Conservation (phyloP, 2,329 filamentous ascomycete species). For the Purpureocillium takamizusanense region DNA sequence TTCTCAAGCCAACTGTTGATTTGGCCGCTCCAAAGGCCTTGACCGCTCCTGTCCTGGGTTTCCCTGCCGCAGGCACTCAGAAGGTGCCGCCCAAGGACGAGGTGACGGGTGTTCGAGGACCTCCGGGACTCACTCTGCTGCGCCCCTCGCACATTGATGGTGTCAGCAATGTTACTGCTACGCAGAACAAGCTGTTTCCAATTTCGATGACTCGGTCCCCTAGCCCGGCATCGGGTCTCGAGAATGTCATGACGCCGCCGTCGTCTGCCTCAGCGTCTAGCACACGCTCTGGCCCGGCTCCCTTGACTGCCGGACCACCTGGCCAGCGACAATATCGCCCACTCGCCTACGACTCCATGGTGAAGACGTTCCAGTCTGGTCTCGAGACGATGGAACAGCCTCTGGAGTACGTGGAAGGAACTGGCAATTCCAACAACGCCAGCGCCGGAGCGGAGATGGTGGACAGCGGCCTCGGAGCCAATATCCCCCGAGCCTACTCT, state of each 20-base stretch:
- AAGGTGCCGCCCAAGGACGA: too few species aligned
- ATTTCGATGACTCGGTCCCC: slow-evolving; percentile 1
- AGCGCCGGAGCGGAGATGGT: too few species aligned
- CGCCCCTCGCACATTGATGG: slow-evolving; percentile 5
- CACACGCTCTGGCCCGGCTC: slow-evolving; percentile 34
- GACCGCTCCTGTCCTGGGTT: slow-evolving; percentile 22
- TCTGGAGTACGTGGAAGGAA: too few species aligned
- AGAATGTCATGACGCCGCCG: background rate
- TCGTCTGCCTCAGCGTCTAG: slow-evolving; percentile 7
- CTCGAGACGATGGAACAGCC: too few species aligned
- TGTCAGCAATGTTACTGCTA: slow-evolving; percentile 2
- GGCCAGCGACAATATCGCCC: slow-evolving; percentile 41
- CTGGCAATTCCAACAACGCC: too few species aligned
- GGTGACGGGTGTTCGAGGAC: too few species aligned
- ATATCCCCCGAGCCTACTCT: too few species aligned
- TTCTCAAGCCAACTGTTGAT: background rate
- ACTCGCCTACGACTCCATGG: slow-evolving; percentile 29
- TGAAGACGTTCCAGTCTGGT: slow-evolving; percentile 20
- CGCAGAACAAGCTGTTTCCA: slow-evolving; percentile 1
- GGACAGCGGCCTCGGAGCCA: too few species aligned
- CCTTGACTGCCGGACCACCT: slow-evolving; percentile 45
- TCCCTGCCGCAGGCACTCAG: too few species aligned
- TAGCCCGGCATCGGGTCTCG: background rate
- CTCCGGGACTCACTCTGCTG: slow-evolving; percentile 1
- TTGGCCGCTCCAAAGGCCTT: too few species aligned